Percentiles rank a stretch among this genome's conserved stretches.
These are phyloP conservation scores for Chaetomium sp. DNA, from an alignment of 2,329 filamentous ascomycete genomes.

Conservation along the genomic window DNA sequence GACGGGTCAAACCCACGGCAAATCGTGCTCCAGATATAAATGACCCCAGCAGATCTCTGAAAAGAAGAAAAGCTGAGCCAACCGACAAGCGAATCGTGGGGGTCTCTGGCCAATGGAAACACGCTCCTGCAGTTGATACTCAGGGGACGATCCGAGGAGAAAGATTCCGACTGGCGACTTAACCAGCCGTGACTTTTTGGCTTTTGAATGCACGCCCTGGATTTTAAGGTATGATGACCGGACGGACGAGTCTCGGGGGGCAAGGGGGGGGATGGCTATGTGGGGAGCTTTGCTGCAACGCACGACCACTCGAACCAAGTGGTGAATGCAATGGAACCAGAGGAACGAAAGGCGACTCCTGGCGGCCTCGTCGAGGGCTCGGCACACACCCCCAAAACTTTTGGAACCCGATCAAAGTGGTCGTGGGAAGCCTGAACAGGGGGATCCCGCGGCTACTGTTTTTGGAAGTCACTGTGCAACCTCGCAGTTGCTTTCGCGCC, in stretches of 20 bases:
- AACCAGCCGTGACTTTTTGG: conserved; percentile 20
- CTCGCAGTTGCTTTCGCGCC: conserved; percentile 17
- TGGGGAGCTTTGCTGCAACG: conserved; percentile 22
- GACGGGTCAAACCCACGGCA: no score
- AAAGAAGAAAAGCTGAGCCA: no score
- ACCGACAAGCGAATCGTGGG: conserved; percentile 4
- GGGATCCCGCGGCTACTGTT: conserved; percentile 24
- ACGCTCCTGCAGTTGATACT: conserved; percentile 20
- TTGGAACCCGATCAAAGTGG: conserved; percentile 21
- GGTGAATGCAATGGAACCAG: conserved; percentile 22
- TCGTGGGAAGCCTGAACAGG: conserved; percentile 19
- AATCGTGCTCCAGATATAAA: not conserved
- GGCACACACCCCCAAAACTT: conserved; percentile 22
- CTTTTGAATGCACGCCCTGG: conserved; percentile 7
- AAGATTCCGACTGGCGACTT: conserved; percentile 25
- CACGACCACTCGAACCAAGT: conserved; percentile 23
- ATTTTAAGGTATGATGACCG: not conserved
- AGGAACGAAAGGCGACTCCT: conserved; percentile 16
- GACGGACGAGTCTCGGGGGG: conserved; percentile 11
- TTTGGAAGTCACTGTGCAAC: conserved; percentile 26
- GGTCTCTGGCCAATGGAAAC: conserved; percentile 22
- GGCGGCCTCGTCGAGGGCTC: conserved; percentile 22
- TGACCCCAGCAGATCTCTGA: no score
- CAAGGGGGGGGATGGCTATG: conserved; percentile 15
- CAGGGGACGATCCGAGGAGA: conserved; percentile 19